A percentile compares a stretch with the other conserved stretches of the same genome.
Evolutionary conservation across 352 stramenopile genomes (phyloP).

Genomic region (Phytopythium sindhum): DNA sequence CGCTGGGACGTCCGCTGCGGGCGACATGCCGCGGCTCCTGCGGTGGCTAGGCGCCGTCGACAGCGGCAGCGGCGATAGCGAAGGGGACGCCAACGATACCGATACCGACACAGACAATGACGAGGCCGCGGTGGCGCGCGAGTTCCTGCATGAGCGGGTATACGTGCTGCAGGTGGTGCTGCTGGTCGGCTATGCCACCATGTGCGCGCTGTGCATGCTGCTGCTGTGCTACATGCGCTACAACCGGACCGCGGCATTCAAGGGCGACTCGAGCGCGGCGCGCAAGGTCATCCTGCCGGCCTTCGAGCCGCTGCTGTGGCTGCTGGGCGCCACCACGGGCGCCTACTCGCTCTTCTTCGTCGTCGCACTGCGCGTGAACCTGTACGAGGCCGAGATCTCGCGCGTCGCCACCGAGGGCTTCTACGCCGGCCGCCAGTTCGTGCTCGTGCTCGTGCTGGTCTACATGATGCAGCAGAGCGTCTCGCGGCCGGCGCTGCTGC

Average conservation of each 20-base stretch:
- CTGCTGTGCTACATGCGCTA: slow-evolving; percentile 34
- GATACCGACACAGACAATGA: neutral
- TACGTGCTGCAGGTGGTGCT: slow-evolving; percentile 25
- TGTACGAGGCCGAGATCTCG: slow-evolving; percentile 11
- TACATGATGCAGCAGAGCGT: slow-evolving; percentile 38
- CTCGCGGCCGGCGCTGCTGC: slow-evolving; percentile 20
- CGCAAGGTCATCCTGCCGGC: slow-evolving; percentile 36
- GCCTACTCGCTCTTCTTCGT: slow-evolving; percentile 20
- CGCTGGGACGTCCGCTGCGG: no score
- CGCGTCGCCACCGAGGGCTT: slow-evolving; percentile 18
- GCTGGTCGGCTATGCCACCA: slow-evolving; percentile 30
- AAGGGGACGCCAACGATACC: neutral
- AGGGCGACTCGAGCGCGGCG: slow-evolving; percentile 22
- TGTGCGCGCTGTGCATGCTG: slow-evolving; percentile 28
- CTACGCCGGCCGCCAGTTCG: slow-evolving; percentile 38
- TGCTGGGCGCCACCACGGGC: slow-evolving; percentile 21
- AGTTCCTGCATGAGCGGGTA: neutral
- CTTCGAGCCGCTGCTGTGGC: slow-evolving; percentile 39
- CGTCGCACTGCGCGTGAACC: slow-evolving; percentile 6
- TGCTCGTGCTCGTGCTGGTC: slow-evolving; percentile 32
- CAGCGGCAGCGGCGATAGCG: no score
- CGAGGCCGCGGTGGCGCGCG: neutral
- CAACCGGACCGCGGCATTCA: slow-evolving; percentile 26
- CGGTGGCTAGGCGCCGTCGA: neutral
- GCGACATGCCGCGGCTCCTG: slow-evolving; percentile 3